phyloP scores from a whole-genome alignment of 106 monocot genomes.

The Apostasia shenzhenica region DNA sequence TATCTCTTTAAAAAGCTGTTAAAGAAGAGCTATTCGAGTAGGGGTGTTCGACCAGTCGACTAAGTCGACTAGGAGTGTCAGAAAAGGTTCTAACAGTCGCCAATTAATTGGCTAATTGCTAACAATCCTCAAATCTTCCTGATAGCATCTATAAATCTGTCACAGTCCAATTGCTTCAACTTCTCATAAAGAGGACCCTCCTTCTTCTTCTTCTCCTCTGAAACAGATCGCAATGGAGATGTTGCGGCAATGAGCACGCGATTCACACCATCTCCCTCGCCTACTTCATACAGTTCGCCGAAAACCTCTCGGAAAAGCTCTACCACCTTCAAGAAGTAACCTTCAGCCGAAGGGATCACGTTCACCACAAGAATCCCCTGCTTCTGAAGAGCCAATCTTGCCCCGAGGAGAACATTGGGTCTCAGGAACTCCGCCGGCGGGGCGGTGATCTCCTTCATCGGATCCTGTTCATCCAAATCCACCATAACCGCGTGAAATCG shows the following conservation, averaged over 20 bases:
- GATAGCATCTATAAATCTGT: constrained; percentile 13
- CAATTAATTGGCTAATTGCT: too few relatives aligned
- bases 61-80: too few relatives aligned
- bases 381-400: constrained; percentile 26
- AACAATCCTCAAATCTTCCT: constrained; percentile 27
- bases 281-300: constrained; percentile 57
- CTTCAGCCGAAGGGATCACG: constrained; percentile 34
- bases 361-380: constrained; percentile 62
- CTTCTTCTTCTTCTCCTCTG: neutral
- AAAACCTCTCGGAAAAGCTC: constrained; percentile 43
- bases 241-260: constrained; percentile 48
- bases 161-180: constrained; percentile 24
- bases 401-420: constrained; percentile 31
- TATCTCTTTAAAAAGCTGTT: too few relatives aligned
- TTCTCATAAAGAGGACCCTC: constrained; percentile 10
- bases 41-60: too few relatives aligned
- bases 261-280: constrained; percentile 72
- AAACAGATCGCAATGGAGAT: constrained; percentile 4
- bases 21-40: too few relatives aligned
- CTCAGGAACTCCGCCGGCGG: constrained; percentile 55
- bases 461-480: constrained; percentile 68
- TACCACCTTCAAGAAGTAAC: constrained; percentile 24
- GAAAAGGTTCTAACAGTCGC: too few relatives aligned
- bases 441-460: constrained; percentile 29
- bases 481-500: constrained; percentile 72